phyloP scores from a whole-genome alignment of 2,329 filamentous ascomycete genomes.

The Colletotrichum sidae region DNA sequence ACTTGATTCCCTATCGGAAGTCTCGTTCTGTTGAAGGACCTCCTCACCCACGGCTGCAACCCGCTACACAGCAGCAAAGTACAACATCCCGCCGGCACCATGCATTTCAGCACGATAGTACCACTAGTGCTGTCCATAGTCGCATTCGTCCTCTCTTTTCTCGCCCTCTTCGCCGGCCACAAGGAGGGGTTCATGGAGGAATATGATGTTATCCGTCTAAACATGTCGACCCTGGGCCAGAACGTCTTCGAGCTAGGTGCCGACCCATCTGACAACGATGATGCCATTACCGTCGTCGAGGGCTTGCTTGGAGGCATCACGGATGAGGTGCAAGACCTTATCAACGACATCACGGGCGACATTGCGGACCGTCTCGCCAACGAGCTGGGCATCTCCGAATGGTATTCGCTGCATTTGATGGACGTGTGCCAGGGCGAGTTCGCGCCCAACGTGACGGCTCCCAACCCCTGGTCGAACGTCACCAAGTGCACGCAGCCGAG shows the following conservation, averaged over 20 bases:
- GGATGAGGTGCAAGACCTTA: conserved; percentile 44
- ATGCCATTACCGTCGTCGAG: conserved; percentile 4
- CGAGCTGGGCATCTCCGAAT: conserved; percentile 60
- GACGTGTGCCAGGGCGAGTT: conserved; percentile 59
- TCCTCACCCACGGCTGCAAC: no score
- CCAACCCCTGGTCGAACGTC: conserved; percentile 52
- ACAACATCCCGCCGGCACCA: conserved; percentile 20
- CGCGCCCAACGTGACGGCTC: conserved; percentile 54
- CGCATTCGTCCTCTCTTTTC: conserved; percentile 52
- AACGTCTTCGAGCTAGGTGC: conserved; percentile 42
- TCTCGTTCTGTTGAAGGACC: no score
- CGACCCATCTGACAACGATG: conserved; percentile 35
- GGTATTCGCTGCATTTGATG: conserved; percentile 65
- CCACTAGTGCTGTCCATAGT: conserved; percentile 52
- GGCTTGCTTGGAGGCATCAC: conserved; percentile 45
- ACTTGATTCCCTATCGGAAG: no score
- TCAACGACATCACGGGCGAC: conserved; percentile 54
- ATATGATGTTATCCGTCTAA: conserved; percentile 54
- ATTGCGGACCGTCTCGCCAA: conserved; percentile 54
- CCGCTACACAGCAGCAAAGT: not conserved
- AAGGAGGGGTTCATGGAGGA: conserved; percentile 57
- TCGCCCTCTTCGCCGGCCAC: conserved; percentile 55
- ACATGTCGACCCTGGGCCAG: conserved; percentile 53
- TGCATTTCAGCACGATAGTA: conserved; percentile 47
- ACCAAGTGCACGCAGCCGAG: conserved; percentile 57